Percentiles rank a stretch among this genome's conserved stretches.
Evolutionary conservation across 2,329 filamentous ascomycete species (phyloP).

Genomic region (Colletotrichum cordylinicola): DNA sequence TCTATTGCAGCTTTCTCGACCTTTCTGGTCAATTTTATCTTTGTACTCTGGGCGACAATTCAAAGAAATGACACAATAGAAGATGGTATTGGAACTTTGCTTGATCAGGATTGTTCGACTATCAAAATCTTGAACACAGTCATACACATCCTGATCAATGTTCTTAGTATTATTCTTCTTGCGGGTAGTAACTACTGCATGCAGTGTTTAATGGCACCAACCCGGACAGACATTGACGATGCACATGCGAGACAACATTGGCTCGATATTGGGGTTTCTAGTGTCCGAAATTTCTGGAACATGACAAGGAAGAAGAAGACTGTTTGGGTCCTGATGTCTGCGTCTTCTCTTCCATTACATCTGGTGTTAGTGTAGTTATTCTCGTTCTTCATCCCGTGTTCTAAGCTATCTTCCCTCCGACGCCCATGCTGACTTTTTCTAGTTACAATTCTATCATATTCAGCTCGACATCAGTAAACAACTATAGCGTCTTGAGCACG

Average conservation of each 20-base stretch:
- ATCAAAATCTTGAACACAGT: background rate
- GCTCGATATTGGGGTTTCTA: conserved; percentile 30
- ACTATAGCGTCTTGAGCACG: background rate
- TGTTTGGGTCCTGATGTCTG: background rate
- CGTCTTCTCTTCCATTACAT: background rate
- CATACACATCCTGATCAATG: conserved; percentile 35
- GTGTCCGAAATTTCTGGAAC: conserved; percentile 23
- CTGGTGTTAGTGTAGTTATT: background rate
- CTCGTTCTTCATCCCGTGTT: background rate
- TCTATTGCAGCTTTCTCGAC: background rate
- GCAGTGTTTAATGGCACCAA: conserved; percentile 39
- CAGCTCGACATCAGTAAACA: background rate
- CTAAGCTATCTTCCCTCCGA: too few species aligned
- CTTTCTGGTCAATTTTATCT: background rate
- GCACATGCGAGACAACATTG: conserved; percentile 20
- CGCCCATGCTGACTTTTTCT: background rate
- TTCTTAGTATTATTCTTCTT: conserved; percentile 34
- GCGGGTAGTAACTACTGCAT: conserved; percentile 41
- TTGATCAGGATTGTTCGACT: background rate
- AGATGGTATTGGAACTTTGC: background rate
- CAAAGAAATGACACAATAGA: background rate
- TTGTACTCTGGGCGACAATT: background rate
- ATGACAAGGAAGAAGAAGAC: conserved; percentile 1
- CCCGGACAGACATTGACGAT: conserved; percentile 32
- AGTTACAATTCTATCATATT: background rate